Evolutionary conservation across 805 yeast species (phyloP), one percentile per base, ranked within the genome.

Genomic region (Candida awuae): DNA sequence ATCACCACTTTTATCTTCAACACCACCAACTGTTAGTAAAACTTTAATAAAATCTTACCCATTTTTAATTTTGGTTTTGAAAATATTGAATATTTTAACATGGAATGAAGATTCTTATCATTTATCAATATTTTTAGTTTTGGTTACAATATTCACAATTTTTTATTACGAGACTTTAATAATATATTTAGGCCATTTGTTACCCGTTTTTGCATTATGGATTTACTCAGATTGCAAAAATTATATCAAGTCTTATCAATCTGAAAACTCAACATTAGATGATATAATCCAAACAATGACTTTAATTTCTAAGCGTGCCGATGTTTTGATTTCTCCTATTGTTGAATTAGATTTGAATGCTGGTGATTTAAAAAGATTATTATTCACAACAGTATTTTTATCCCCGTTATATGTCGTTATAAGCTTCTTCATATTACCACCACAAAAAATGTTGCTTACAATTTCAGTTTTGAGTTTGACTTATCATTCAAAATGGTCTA

Each of bases 31-130:
- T 1, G 85, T 90, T 12, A 80, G 95, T 22, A 83, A 84, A 50
- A 84, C 92, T 3, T 68, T 90, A 37, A 75, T 87, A 29, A 71
- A 77, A 44, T 76, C 94, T 8, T 88, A 90, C 56, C 97, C 97
- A 2, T 85, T 85, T 55, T 66, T 90, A 31, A 68, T 84, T 29
- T 73, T 83, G 1, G 75, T 79, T 8, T 86, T 88, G 57, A 76
- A 78, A 48, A 46, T 74, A 2, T 66, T 87, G 39, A 78, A 84
- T 31, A 68, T 87, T 29, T 59, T 84, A 27, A 88, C 97, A 0
- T 90, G 98, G 98, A 84, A 97, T 3, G 78, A 79, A 45, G 88
- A 83, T 27, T 92, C 85, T 56, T 67, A 80, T 40, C 77, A 86
- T 51, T 64, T 83, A 15, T 67, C 86, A 20, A 51, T 81, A 33